Conservation (phyloP, 1,284 basidiomycete genomes). For the Phenoliferia sp. region DNA sequence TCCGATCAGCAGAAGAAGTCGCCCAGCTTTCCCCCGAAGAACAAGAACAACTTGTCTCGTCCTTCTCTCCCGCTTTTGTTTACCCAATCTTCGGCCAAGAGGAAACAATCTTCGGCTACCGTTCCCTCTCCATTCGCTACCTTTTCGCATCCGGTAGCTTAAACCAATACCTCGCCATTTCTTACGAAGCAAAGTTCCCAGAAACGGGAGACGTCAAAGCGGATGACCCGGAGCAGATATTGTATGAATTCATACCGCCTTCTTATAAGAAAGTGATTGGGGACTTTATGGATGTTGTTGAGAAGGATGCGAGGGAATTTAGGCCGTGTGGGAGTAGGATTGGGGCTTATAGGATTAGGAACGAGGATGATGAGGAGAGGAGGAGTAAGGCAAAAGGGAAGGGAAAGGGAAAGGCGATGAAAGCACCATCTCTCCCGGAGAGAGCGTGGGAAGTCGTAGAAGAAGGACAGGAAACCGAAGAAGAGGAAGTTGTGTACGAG, state of each 20-base stretch:
- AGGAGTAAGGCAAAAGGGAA: constrained; percentile 50
- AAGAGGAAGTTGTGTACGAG: constrained; percentile 41
- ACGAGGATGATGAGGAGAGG: constrained; percentile 35
- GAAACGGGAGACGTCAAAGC: constrained; percentile 62
- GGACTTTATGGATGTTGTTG: constrained; percentile 62
- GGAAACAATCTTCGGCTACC: constrained; percentile 94
- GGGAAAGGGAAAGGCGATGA: constrained; percentile 44
- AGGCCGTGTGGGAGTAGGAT: constrained; percentile 71
- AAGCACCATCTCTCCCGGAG: constrained; percentile 20
- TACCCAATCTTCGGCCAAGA: constrained; percentile 81
- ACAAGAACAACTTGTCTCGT: constrained; percentile 23
- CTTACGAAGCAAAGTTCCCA: constrained; percentile 61
- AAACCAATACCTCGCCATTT: constrained; percentile 66
- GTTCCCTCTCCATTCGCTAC: constrained; percentile 62
- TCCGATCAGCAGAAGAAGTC: constrained; percentile 5
- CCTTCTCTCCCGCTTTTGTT: constrained; percentile 38
- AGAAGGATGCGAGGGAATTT: constrained; percentile 68
- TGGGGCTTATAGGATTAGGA: constrained; percentile 61
- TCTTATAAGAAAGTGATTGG: constrained; percentile 64
- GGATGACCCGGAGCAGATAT: constrained; percentile 76
- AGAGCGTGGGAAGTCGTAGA: constrained; percentile 33
- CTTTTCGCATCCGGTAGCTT: constrained; percentile 84
- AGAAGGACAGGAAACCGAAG: constrained; percentile 52
- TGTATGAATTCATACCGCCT: constrained; percentile 73
- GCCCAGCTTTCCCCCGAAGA: constrained; percentile 5